Conservation (phyloP, 2,329 filamentous ascomycete genomes). For the Aspergillus calidoustus region DNA sequence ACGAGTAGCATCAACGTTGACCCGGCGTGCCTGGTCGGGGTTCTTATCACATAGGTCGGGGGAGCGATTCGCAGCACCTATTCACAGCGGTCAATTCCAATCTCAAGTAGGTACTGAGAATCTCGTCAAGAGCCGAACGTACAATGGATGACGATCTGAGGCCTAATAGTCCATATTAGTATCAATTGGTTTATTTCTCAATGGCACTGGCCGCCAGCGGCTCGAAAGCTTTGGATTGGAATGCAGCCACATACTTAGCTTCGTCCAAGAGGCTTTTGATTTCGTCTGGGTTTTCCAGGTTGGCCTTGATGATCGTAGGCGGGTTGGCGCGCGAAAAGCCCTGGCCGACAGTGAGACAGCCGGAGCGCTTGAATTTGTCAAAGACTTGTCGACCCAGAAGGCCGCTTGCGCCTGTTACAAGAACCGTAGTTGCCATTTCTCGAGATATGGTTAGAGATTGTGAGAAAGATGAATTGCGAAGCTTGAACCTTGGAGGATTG, state of each 20-base stretch:
- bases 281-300: conserved; percentile 53
- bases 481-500: conserved; percentile 3
- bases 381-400: conserved; percentile 80
- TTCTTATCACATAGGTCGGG: conserved; percentile 84
- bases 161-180: conserved; percentile 52
- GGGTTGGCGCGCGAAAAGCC: conserved; percentile 76
- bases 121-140: conserved; percentile 35
- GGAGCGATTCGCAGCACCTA: conserved; percentile 84
- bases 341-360: conserved; percentile 74
- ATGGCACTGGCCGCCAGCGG: not conserved
- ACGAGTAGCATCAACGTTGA: conserved; percentile 75
- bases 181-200: conserved; percentile 1
- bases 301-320: conserved; percentile 65
- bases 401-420: conserved; percentile 84
- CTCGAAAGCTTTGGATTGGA: not conserved
- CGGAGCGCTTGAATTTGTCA: conserved; percentile 67
- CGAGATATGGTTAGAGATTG: conserved; percentile 10
- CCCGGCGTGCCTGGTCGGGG: conserved; percentile 71
- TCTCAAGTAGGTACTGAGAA: not conserved
- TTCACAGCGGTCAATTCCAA: conserved; percentile 17
- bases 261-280: conserved; percentile 55
- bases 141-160: conserved; percentile 82
- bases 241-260: conserved; percentile 51
- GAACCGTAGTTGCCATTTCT: conserved; percentile 57
- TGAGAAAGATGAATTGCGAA: conserved; percentile 10